These are phyloP conservation scores for Boeremia exigua DNA, from an alignment of 2,329 filamentous ascomycete species.

Conservation along the genomic window DNA sequence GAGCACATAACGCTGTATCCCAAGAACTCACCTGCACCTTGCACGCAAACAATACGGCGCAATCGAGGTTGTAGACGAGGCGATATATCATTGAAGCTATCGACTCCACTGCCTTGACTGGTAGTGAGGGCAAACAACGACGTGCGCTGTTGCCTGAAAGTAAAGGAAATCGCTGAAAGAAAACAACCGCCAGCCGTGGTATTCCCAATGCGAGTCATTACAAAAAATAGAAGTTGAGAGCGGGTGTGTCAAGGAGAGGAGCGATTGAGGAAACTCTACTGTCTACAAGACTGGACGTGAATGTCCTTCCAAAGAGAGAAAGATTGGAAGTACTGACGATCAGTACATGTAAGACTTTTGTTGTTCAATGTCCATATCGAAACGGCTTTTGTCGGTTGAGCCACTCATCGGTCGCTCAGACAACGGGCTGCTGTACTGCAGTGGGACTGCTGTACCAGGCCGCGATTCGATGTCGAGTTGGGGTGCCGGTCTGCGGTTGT, in stretches of 20 bases:
- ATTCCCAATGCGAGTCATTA: conserved; percentile 21
- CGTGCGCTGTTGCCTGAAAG: conserved; percentile 13
- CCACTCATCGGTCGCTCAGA: conserved; percentile 43
- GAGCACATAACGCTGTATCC: not conserved
- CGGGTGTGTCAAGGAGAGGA: conserved; percentile 20
- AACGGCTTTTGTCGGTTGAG: conserved; percentile 43
- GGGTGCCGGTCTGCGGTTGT: conserved; percentile 39
- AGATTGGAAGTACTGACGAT: conserved; percentile 24
- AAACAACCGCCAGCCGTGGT: conserved; percentile 22
- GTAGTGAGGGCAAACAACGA: not conserved
- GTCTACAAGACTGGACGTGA: conserved; percentile 23
- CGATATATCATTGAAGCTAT: conserved; percentile 27
- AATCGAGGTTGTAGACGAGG: conserved; percentile 7
- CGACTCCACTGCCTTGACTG: conserved; percentile 7
- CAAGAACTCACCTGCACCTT: not conserved
- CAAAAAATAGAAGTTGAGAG: conserved; percentile 21
- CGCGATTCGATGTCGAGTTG: conserved; percentile 29
- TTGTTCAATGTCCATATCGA: conserved; percentile 43
- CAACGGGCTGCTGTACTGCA: conserved; percentile 22
- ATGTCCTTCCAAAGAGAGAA: conserved; percentile 9
- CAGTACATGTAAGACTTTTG: conserved; percentile 47
- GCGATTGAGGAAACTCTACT: conserved; percentile 22
- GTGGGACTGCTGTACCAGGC: conserved; percentile 27
- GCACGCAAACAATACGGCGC: not conserved
- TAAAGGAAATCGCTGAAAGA: conserved; percentile 22